These are phyloP conservation scores for Fusarium beomiforme DNA, from an alignment of 2,329 filamentous ascomycete species.

Conservation along the genomic window DNA sequence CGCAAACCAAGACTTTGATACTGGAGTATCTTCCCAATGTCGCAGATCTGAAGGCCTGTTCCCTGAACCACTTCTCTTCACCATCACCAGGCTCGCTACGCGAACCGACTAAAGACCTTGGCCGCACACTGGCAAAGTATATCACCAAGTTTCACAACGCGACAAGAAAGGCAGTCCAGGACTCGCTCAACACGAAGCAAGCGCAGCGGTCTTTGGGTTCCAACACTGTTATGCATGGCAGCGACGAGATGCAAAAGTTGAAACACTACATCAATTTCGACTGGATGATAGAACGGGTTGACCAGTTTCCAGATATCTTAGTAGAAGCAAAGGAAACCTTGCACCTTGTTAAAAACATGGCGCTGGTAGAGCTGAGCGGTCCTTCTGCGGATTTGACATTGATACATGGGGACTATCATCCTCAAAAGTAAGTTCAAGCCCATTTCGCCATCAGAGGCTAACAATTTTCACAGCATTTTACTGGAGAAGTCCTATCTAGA, in stretches of 20 bases:
- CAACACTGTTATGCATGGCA: neutral
- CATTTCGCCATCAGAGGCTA: rapidly evolving
- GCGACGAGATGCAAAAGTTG: conserved; percentile 1
- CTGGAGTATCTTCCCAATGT: neutral
- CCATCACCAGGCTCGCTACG: neutral
- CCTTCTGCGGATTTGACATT: neutral
- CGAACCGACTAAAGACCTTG: neutral
- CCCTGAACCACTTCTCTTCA: neutral
- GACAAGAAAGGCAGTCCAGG: neutral
- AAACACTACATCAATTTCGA: neutral
- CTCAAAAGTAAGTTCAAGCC: neutral
- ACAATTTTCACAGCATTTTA: neutral
- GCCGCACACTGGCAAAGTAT: neutral
- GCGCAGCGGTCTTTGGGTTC: no score
- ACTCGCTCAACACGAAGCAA: neutral
- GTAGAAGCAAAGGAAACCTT: neutral
- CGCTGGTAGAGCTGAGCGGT: neutral
- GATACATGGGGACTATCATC: conserved; percentile 2
- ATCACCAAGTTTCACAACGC: neutral
- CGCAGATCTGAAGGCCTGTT: neutral
- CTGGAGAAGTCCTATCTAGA: neutral
- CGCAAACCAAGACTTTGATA: neutral
- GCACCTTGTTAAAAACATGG: neutral
- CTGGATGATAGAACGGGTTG: conserved; percentile 3
- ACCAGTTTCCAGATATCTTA: neutral